These are phyloP conservation scores for Fragosphaeria purpurea DNA, from an alignment of 2,329 filamentous ascomycete genomes.

Conservation along the genomic window DNA sequence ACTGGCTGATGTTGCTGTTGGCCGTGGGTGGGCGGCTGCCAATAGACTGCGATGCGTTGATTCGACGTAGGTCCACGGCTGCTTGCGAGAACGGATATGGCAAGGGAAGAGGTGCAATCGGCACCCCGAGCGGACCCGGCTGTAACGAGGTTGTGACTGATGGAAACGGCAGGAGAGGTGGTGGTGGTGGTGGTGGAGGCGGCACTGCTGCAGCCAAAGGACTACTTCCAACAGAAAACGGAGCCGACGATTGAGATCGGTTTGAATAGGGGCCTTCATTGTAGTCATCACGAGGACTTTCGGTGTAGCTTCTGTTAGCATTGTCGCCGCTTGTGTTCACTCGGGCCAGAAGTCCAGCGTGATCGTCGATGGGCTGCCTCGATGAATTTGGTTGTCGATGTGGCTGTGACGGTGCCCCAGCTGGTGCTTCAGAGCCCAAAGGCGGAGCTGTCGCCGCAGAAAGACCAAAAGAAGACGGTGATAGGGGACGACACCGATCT, in stretches of 20 bases:
- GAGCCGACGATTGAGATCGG: no score
- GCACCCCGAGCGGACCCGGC: background rate
- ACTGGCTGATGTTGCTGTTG: slow-evolving; percentile 1
- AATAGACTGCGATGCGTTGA: background rate
- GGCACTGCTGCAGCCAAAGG: no score
- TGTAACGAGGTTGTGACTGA: background rate
- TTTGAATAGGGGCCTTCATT: no score
- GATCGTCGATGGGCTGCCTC: background rate
- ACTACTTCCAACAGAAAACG: no score
- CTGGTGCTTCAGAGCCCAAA: no score
- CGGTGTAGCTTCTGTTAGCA: no score
- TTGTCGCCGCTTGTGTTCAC: no score
- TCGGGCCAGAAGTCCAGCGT: no score
- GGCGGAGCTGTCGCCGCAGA: background rate
- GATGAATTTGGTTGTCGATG: background rate
- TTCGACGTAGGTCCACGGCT: background rate
- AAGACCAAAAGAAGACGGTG: background rate
- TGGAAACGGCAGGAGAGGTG: slow-evolving; percentile 17
- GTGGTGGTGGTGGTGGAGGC: slow-evolving; percentile 8
- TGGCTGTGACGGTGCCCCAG: no score
- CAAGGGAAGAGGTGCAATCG: slow-evolving; percentile 1
- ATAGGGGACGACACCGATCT: slow-evolving; percentile 2
- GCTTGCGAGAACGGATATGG: background rate
- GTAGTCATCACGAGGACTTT: no score
- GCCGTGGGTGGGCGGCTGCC: background rate